phyloP scores from a whole-genome alignment of 78 protist species.

The Dictyostelium brefeldianum region DNA sequence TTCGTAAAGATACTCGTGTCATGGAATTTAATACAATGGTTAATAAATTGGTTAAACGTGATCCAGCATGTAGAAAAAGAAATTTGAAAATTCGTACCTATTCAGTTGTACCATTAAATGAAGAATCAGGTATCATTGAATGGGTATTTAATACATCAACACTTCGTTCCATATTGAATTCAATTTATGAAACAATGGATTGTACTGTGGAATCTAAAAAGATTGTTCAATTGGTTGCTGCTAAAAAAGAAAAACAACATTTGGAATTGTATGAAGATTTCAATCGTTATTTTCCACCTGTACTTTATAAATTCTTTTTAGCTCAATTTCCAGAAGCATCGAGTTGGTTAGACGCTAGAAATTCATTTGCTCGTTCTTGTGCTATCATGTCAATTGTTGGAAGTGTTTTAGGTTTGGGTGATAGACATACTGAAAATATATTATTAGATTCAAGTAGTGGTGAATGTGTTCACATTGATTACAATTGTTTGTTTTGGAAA shows the following conservation, averaged over 20 bases:
- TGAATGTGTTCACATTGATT: conserved; percentile 95
- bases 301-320: conserved; percentile 92
- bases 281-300: conserved; percentile 81
- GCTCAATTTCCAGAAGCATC: conserved; percentile 91
- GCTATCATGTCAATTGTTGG: conserved; percentile 97
- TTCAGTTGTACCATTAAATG: conserved; percentile 92
- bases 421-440: conserved; percentile 97
- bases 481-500: conserved; percentile 94
- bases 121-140: conserved; percentile 95
- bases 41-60: conserved; percentile 84
- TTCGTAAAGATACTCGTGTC: conserved; percentile 94
- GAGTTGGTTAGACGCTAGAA: conserved; percentile 91
- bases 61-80: conserved; percentile 85
- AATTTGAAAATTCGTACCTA: conserved; percentile 87
- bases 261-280: not conserved
- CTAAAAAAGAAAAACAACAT: not conserved
- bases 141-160: conserved; percentile 91
- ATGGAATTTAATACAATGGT: conserved; percentile 93
- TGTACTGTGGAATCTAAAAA: not conserved
- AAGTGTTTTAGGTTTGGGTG: conserved; percentile 88
- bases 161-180: conserved; percentile 41
- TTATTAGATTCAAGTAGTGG: conserved; percentile 91
- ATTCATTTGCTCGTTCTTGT: conserved; percentile 69
- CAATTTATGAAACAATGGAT: conserved; percentile 27
- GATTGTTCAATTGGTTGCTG: not conserved